Conservation (phyloP, 2,329 filamentous ascomycete genomes). For the Talaromyces funiculosus region DNA sequence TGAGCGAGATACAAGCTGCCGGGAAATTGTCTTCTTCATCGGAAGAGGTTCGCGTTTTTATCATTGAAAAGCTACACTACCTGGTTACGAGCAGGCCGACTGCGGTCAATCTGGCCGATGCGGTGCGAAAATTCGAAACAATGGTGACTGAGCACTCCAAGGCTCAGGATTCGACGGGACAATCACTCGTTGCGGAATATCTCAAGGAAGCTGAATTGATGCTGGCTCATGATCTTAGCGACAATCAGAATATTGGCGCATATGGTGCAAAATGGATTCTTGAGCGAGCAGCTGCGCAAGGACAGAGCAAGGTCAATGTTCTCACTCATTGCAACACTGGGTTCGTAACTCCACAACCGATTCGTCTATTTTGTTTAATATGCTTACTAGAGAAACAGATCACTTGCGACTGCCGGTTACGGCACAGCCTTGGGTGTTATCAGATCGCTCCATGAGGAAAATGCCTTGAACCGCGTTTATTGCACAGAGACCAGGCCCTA, state of each 20-base stretch:
- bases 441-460: constrained; percentile 65
- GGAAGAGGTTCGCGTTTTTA: constrained; percentile 61
- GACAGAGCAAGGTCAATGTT: constrained; percentile 63
- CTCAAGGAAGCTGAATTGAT: constrained; percentile 78
- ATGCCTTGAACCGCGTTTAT: constrained; percentile 72
- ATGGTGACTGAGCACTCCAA: constrained; percentile 48
- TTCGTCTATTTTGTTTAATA: neutral
- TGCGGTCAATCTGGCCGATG: constrained; percentile 90
- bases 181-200: constrained; percentile 61
- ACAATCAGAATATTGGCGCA: constrained; percentile 79
- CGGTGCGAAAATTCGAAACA: constrained; percentile 70
- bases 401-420: constrained; percentile 94
- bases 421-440: constrained; percentile 94
- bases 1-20: constrained; percentile 46
- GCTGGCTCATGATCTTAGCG: constrained; percentile 76
- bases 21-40: constrained; percentile 45
- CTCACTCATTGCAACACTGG: constrained; percentile 98
- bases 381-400: constrained; percentile 44
- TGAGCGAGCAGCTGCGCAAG: constrained; percentile 47
- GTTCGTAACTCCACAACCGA: constrained; percentile 38
- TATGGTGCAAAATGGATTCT: constrained; percentile 80
- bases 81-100: constrained; percentile 85
- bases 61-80: constrained; percentile 74
- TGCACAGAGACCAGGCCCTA: constrained; percentile 97
- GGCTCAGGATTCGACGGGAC: constrained; percentile 29